Evolutionary conservation across 2,329 filamentous ascomycete species (phyloP), one percentile per base, ranked within the genome.

Genomic region (Neoascochyta sp.): DNA sequence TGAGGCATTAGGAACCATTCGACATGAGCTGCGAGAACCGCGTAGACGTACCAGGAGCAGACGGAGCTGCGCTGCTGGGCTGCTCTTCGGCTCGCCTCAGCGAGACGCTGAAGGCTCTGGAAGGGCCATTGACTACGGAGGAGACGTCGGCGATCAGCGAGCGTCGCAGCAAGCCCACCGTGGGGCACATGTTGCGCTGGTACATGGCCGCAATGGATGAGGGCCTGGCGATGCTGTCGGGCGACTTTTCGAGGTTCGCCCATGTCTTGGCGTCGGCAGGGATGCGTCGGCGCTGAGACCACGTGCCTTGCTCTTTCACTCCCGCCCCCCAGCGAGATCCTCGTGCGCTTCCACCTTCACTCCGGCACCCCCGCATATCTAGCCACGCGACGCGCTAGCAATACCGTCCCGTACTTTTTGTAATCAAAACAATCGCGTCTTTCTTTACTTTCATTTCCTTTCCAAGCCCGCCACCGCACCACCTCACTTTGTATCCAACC

Each of bases 181-280:
- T 53, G n/a, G 57, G 51, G 53, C 51, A 54, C 33, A 58, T 38
- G 29, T 52, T 50, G 44, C 49, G 55, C 36, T 56, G 55, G 34
- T 54, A 54, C 59, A 63, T 63, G 50, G 40, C 42, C 43, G 43
- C 37, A 35, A 43, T 41, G 32, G 41, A 47, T 46, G 41, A 24
- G 13, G 20, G 34, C 19, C 12, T 20, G 17, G 22, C 32, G 22
- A 26, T 41, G 32, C 25, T 17, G 42, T 41, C 34, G 33, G 20
- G 41, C 36, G 50, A 57, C 49, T 48, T 58, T 60, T 54, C 45
- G 43, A 47, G 11, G 31, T n/a, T 48, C 33, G 23, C 29, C 14
- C 24, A 45, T 26, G 45, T 46, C 52, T 57, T 57, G 56, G 50
- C 54, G 24, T n/a, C 21, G 36, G 35, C 45, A 48, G 45, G 47